These are phyloP conservation scores for Xylariaceae sp. DNA, from an alignment of 2,329 filamentous ascomycete species.

Conservation along the genomic window DNA sequence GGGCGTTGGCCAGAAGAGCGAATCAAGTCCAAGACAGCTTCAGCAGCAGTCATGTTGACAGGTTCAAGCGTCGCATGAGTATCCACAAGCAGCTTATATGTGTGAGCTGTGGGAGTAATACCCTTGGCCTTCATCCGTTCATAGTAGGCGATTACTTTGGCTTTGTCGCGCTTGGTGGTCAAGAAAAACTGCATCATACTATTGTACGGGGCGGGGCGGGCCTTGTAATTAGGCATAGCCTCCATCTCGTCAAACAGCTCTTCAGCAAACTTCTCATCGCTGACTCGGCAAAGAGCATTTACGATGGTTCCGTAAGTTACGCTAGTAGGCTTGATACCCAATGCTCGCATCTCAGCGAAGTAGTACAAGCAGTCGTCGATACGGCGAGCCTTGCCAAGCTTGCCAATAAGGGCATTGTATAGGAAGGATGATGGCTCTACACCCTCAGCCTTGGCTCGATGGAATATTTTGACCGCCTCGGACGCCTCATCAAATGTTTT, in stretches of 20 bases:
- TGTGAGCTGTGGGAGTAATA: constrained; percentile 90
- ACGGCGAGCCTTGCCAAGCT: constrained; percentile 93
- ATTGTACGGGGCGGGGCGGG: constrained; percentile 94
- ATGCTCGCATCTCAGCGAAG: constrained; percentile 93
- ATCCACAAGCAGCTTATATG: constrained; percentile 95
- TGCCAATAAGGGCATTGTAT: constrained; percentile 97
- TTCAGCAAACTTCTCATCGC: constrained; percentile 95
- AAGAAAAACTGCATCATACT: constrained; percentile 99
- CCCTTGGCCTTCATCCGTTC: constrained; percentile 85
- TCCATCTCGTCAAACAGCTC: constrained; percentile 99
- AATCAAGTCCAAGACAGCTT: constrained; percentile 77
- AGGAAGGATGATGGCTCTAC: constrained; percentile 95
- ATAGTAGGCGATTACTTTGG: constrained; percentile 91
- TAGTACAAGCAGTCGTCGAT: constrained; percentile 98
- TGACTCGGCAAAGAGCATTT: constrained; percentile 94
- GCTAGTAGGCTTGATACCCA: constrained; percentile 90
- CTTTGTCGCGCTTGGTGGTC: constrained; percentile 92
- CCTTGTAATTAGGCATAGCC: constrained; percentile 97
- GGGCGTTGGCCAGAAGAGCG: constrained; percentile 68
- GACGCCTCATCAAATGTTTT: constrained; percentile 98
- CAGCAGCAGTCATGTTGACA: constrained; percentile 80
- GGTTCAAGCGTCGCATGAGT: constrained; percentile 92
- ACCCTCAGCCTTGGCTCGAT: constrained; percentile 86
- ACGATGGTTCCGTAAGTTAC: constrained; percentile 98
- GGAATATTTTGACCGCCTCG: constrained; percentile 96